phyloP scores from a whole-genome alignment of 1,139 yeast genomes.

The Suhomyces bokatorum region DNA sequence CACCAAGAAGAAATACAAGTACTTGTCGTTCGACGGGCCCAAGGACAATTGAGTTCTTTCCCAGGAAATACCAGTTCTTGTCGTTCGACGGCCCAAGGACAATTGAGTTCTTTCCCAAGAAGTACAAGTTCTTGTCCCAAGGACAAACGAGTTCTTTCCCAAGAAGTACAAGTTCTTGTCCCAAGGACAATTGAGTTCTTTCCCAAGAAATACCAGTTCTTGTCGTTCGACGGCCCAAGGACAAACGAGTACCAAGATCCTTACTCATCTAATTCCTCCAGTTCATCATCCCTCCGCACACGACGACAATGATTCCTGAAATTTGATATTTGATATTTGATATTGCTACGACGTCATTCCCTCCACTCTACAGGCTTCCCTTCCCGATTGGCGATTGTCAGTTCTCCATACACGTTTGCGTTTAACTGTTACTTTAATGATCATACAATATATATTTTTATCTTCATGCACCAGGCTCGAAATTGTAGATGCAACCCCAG shows the following conservation, averaged over 20 bases:
- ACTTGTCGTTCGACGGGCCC: conserved; percentile 29
- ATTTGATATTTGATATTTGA: neutral
- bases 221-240: no score
- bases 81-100: no score
- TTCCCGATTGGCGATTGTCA: neutral
- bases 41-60: neutral
- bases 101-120: no score
- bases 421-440: conserved; percentile 3
- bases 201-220: no score
- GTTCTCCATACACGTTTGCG: conserved; percentile 2
- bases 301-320: neutral
- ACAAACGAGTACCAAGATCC: no score
- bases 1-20: conserved; percentile 75
- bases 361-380: neutral
- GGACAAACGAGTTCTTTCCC: no score
- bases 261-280: neutral
- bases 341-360: conserved; percentile 3
- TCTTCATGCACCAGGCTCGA: neutral
- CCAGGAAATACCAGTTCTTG: no score
- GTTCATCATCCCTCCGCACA: neutral
- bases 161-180: conserved; percentile 66
- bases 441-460: conserved; percentile 6
- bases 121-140: no score
- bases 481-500: no score
- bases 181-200: neutral